phyloP scores from a whole-genome alignment of 2,329 filamentous ascomycete genomes.

The Thielaviopsis cerberus region DNA sequence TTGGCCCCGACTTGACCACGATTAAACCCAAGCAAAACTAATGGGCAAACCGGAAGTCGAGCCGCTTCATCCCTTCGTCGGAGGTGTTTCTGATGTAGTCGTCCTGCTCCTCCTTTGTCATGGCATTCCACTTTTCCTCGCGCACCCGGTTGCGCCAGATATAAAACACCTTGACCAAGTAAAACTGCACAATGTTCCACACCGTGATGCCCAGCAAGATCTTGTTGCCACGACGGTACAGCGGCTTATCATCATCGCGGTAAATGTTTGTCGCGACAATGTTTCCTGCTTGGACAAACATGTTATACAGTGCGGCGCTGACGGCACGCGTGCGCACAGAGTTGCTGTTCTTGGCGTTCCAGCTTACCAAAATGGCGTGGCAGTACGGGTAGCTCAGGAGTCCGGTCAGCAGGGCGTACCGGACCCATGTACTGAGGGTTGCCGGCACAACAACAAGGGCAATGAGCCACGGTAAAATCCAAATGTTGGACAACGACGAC shows the following conservation, averaged over 20 bases:
- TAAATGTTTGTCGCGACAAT: conserved; percentile 33
- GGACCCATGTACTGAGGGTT: conserved; percentile 23
- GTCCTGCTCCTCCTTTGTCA: conserved; percentile 27
- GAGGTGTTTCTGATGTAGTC: conserved; percentile 29
- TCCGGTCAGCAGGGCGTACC: conserved; percentile 21
- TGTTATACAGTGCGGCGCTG: conserved; percentile 31
- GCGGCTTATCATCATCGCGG: conserved; percentile 33
- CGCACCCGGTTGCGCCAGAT: conserved; percentile 28
- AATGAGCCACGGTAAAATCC: conserved; percentile 31
- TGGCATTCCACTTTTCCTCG: conserved; percentile 24
- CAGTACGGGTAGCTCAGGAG: conserved; percentile 30
- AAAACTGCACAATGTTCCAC: conserved; percentile 29
- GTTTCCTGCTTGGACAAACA: conserved; percentile 26
- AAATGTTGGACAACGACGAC: conserved; percentile 28
- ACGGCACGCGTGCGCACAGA: conserved; percentile 29
- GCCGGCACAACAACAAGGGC: conserved; percentile 24
- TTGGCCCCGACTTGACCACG: conserved; percentile 26
- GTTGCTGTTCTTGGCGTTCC: conserved; percentile 30
- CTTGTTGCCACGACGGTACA: conserved; percentile 32
- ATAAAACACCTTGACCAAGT: conserved; percentile 28
- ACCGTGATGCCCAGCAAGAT: conserved; percentile 28
- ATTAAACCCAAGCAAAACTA: conserved; percentile 13
- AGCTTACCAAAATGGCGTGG: conserved; percentile 29
- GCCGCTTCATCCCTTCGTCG: conserved; percentile 34
- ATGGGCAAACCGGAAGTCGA: conserved; percentile 35